phyloP scores from a whole-genome alignment of 345 rosid species.

The Mercurialis annua region DNA sequence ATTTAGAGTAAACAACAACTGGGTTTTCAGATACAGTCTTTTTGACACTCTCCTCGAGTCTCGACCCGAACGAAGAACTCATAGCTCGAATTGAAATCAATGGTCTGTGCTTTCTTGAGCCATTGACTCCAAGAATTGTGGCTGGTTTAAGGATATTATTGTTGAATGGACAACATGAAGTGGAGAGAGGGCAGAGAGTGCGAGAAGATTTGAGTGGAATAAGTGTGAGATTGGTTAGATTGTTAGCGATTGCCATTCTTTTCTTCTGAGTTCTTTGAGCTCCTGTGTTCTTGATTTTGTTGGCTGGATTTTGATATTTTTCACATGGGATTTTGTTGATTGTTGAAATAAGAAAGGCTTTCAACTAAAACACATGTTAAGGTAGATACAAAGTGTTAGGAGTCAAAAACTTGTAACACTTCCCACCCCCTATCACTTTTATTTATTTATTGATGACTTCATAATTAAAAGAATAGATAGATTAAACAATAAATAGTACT shows the following conservation, averaged over 20 bases:
- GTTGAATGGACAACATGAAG: constrained; percentile 9
- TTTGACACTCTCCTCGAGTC: constrained; percentile 71
- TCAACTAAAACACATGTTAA: too few relatives aligned
- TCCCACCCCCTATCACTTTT: too few relatives aligned
- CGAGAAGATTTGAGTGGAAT: constrained; percentile 37
- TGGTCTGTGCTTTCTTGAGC: constrained; percentile 26
- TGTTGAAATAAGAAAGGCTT: too few relatives aligned
- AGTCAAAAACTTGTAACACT: too few relatives aligned
- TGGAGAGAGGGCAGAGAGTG: constrained; percentile 25
- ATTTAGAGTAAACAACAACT: constrained; percentile 91
- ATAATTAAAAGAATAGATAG: too few relatives aligned
- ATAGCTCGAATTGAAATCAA: constrained; percentile 50
- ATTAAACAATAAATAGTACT: too few relatives aligned
- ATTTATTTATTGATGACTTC: too few relatives aligned
- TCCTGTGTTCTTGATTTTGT: too few relatives aligned
- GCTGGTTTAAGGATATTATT: constrained; percentile 2
- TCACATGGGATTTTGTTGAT: too few relatives aligned
- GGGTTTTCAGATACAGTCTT: constrained; percentile 64
- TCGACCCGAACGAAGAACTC: constrained; percentile 63
- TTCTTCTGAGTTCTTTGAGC: too few relatives aligned
- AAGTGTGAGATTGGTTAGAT: constrained; percentile 36
- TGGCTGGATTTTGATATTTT: background rate
- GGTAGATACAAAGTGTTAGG: too few relatives aligned
- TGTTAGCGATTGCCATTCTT: constrained; percentile 59
- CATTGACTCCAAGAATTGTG: constrained; percentile 25